phyloP scores from a whole-genome alignment of 176 grass and related monocot species.

The Dendrocalamus sinicus region DNA sequence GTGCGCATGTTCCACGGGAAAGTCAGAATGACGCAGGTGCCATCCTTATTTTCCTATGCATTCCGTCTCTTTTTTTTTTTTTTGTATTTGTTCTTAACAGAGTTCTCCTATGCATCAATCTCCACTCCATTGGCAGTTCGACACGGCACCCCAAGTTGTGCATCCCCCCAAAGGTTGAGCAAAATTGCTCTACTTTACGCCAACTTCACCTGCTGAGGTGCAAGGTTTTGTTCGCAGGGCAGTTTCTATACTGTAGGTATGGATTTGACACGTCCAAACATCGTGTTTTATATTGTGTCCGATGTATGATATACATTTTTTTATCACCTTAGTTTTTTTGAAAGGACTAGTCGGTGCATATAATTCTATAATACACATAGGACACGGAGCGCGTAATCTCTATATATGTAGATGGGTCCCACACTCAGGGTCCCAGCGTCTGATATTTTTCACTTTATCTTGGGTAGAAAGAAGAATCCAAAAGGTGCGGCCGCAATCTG shows the following conservation, averaged over 20 bases:
- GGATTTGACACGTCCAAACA: background rate
- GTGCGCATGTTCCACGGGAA: background rate
- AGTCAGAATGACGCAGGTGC: background rate
- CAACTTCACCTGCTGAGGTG: constrained; percentile 13
- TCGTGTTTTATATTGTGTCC: background rate
- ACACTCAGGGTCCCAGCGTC: background rate
- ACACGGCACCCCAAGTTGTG: background rate
- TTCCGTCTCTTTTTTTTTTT: background rate
- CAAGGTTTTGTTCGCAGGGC: background rate
- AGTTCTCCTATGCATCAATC: background rate
- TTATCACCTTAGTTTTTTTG: no score
- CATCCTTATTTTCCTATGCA: background rate
- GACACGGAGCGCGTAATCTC: background rate
- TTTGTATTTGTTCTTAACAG: background rate
- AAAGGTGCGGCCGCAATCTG: background rate
- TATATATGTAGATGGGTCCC: background rate
- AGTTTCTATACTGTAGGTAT: background rate
- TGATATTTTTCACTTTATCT: background rate
- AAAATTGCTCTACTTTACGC: background rate
- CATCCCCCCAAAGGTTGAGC: background rate
- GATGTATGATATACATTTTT: background rate
- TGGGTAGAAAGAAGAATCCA: background rate
- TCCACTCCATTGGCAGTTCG: background rate
- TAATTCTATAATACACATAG: background rate
- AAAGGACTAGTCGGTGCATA: no score